Percentiles rank a stretch among this genome's conserved stretches.
These are phyloP conservation scores for Candida tetrigidarum DNA, from an alignment of 1,139 yeast genomes.

Conservation along the genomic window DNA sequence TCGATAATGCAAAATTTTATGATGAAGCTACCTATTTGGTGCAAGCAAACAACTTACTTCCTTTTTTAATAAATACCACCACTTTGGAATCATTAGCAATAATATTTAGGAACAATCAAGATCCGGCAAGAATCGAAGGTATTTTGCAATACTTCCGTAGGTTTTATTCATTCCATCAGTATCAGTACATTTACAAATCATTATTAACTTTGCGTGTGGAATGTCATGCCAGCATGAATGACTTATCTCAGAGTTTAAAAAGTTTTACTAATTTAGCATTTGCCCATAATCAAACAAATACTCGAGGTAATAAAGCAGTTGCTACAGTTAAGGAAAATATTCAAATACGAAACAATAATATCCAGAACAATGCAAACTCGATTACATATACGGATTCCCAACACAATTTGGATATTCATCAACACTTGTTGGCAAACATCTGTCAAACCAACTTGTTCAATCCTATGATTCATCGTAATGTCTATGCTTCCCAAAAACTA, in stretches of 20 bases:
- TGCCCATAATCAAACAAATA: conserved; percentile 15
- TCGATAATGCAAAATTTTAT: conserved; percentile 30
- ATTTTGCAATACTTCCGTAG: conserved; percentile 39
- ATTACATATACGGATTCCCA: conserved; percentile 5
- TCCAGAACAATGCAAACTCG: conserved; percentile 19
- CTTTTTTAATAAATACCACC: conserved; percentile 37
- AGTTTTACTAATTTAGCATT: conserved; percentile 27
- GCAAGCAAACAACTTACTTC: conserved; percentile 26
- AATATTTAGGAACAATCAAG: conserved; percentile 33
- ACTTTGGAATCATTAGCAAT: conserved; percentile 29
- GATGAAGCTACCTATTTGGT: conserved; percentile 22
- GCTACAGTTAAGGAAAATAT: conserved; percentile 15
- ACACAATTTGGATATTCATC: conserved; percentile 23
- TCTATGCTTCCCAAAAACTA: conserved; percentile 23
- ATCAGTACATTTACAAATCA: conserved; percentile 30
- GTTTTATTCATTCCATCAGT: conserved; percentile 34
- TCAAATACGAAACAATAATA: conserved; percentile 31
- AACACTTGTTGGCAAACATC: conserved; percentile 17
- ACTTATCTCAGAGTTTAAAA: conserved; percentile 28
- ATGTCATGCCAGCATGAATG: conserved; percentile 29
- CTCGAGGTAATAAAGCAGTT: conserved; percentile 5
- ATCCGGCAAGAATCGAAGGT: conserved; percentile 33
- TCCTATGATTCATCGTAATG: conserved; percentile 34
- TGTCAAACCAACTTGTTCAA: conserved; percentile 22
- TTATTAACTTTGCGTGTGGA: conserved; percentile 36